These are phyloP conservation scores for Colletotrichum plurivorum DNA, from an alignment of 2,329 filamentous ascomycete species.

Conservation along the genomic window DNA sequence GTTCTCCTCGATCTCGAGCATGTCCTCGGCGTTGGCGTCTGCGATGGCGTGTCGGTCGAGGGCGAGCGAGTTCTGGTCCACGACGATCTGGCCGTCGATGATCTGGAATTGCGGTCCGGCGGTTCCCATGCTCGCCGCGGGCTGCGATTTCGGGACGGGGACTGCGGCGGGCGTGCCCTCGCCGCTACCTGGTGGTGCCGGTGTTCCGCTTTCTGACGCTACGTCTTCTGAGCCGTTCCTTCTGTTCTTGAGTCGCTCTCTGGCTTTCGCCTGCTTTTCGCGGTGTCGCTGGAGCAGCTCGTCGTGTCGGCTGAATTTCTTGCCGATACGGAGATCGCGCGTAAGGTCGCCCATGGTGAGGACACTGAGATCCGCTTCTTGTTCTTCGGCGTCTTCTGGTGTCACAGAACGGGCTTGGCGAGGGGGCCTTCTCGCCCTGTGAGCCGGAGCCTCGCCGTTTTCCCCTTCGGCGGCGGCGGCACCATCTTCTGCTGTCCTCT, in stretches of 20 bases:
- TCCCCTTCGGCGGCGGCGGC: constrained; percentile 23
- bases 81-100: constrained; percentile 80
- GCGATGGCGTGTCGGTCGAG: constrained; percentile 79
- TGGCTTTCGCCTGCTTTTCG: constrained; percentile 55
- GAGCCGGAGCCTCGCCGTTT: not conserved
- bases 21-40: constrained; percentile 64
- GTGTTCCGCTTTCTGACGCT: constrained; percentile 41
- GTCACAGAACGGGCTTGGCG: constrained; percentile 64
- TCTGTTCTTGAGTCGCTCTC: constrained; percentile 50
- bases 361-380: constrained; percentile 74
- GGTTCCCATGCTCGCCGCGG: constrained; percentile 34
- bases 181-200: constrained; percentile 2
- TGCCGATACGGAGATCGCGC: constrained; percentile 78
- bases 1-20: constrained; percentile 80
- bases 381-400: constrained; percentile 74
- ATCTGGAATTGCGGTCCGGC: constrained; percentile 72
- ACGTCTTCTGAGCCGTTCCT: constrained; percentile 41
- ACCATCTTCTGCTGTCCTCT: constrained; percentile 32
- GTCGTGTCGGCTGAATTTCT: constrained; percentile 81
- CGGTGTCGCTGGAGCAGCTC: constrained; percentile 79
- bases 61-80: constrained; percentile 77
- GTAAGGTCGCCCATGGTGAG: constrained; percentile 82
- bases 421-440: constrained; percentile 18
- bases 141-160: constrained; percentile 45
- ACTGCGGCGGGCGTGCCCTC: constrained; percentile 17